Evolutionary conservation across 257 asterid species (phyloP).

Genomic region (Solanum piurae): DNA sequence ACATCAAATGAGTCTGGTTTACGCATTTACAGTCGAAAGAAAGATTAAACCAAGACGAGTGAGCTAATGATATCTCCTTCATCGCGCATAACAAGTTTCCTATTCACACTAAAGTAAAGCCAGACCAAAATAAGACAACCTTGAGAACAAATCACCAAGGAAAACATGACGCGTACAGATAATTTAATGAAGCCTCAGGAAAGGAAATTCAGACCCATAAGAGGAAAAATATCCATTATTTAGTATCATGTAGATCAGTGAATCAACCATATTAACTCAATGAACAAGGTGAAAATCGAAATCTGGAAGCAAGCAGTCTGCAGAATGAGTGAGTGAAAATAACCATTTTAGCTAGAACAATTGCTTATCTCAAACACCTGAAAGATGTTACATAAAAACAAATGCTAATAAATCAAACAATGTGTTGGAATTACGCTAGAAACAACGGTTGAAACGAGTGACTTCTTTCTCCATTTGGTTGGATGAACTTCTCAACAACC

Average conservation of each 20-base stretch:
- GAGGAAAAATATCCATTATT: not conserved
- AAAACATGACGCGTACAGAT: not conserved
- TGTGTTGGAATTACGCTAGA: conserved; percentile 17
- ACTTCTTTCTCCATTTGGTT: conserved; percentile 1
- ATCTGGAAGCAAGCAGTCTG: not conserved
- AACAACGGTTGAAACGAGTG: conserved; percentile 11
- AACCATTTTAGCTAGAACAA: not conserved
- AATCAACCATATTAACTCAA: not conserved
- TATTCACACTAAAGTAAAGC: not conserved
- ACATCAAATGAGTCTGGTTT: not conserved
- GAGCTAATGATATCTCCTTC: not conserved
- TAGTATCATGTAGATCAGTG: not conserved
- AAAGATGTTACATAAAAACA: not conserved
- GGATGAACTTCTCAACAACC: conserved; percentile 43
- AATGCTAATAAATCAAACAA: conserved; percentile 3
- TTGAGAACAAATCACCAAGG: not conserved
- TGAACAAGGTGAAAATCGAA: not conserved
- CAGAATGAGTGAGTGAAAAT: not conserved
- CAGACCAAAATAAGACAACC: not conserved
- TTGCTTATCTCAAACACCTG: not conserved
- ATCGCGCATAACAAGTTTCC: not conserved
- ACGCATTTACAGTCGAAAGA: not conserved
- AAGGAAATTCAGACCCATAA: not conserved
- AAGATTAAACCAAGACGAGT: not conserved
- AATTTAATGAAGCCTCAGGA: not conserved